phyloP scores from a whole-genome alignment of 257 asterid genomes.

The Nicotiana tomentosiformis region DNA sequence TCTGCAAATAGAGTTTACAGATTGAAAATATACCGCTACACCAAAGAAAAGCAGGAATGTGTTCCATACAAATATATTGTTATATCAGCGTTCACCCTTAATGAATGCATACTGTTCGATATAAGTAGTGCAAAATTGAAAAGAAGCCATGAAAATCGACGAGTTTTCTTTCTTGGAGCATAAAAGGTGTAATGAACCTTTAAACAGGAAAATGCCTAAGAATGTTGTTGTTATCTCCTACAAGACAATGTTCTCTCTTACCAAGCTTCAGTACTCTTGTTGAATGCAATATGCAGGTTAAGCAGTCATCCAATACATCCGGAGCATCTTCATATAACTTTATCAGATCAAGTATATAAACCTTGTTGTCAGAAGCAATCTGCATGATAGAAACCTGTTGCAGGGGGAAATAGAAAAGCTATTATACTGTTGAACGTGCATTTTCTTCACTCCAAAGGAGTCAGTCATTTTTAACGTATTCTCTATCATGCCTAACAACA shows the following conservation, averaged over 20 bases:
- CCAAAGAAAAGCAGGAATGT: constrained; percentile 1
- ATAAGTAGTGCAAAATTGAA: constrained; percentile 2
- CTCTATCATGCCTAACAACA: not conserved
- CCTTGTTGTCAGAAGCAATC: constrained; percentile 83
- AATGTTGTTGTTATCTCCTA: not conserved
- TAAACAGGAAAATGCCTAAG: not conserved
- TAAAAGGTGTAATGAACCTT: not conserved
- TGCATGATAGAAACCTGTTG: constrained; percentile 96
- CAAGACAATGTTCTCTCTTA: constrained; percentile 22
- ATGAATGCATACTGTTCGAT: not conserved
- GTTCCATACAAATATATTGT: constrained; percentile 1
- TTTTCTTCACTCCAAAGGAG: not conserved
- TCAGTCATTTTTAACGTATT: constrained; percentile 2
- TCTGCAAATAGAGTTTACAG: not conserved
- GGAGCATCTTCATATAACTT: constrained; percentile 61
- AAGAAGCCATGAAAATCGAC: not conserved
- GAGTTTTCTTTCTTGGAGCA: not conserved
- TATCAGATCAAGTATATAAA: constrained; percentile 81
- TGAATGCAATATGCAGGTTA: constrained; percentile 65
- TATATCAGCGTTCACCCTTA: not conserved
- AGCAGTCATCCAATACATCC: constrained; percentile 64
- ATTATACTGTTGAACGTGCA: not conserved
- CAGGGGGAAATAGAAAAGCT: not conserved
- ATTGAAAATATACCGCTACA: not conserved
- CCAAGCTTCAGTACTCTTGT: constrained; percentile 88